These are phyloP conservation scores for Xylariaceae sp. DNA, from an alignment of 2,329 filamentous ascomycete genomes.

Conservation along the genomic window DNA sequence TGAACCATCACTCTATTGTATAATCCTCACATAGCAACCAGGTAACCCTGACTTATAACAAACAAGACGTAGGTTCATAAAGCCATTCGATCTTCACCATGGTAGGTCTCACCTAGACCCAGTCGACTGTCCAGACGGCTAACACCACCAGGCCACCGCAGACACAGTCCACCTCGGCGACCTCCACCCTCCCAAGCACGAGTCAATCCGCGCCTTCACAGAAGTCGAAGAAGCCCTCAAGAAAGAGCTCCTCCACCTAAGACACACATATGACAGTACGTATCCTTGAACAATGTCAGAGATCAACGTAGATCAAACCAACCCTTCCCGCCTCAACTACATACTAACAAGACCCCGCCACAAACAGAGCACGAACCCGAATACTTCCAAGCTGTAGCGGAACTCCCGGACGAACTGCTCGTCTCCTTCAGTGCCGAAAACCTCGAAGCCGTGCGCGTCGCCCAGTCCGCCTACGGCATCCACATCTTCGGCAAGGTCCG, in stretches of 20 bases:
- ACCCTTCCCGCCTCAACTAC: too few species aligned
- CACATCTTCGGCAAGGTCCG: constrained; percentile 47
- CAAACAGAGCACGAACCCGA: constrained; percentile 46
- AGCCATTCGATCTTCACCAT: background rate
- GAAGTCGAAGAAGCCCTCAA: constrained; percentile 48
- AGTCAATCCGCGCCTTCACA: constrained; percentile 46
- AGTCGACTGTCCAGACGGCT: background rate
- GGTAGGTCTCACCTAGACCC: background rate
- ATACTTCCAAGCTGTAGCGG: constrained; percentile 47
- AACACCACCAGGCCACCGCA: constrained; percentile 40
- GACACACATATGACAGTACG: constrained; percentile 28
- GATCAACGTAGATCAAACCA: too few species aligned
- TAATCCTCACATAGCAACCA: background rate
- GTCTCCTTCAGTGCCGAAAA: constrained; percentile 36
- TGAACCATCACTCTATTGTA: too few species aligned
- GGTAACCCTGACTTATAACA: background rate
- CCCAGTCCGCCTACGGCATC: constrained; percentile 42
- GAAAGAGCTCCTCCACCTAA: constrained; percentile 43
- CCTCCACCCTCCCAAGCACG: constrained; percentile 45
- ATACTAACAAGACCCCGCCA: constrained; percentile 1
- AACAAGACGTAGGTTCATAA: background rate
- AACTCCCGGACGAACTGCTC: constrained; percentile 38
- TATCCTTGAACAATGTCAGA: too few species aligned
- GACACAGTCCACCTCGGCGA: constrained; percentile 49
- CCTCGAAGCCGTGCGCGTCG: constrained; percentile 42